Evolutionary conservation across 225 moss, liverwort and hornwort species (phyloP), one percentile per base, ranked within the genome.

Genomic region (Marchantia paleacea): DNA sequence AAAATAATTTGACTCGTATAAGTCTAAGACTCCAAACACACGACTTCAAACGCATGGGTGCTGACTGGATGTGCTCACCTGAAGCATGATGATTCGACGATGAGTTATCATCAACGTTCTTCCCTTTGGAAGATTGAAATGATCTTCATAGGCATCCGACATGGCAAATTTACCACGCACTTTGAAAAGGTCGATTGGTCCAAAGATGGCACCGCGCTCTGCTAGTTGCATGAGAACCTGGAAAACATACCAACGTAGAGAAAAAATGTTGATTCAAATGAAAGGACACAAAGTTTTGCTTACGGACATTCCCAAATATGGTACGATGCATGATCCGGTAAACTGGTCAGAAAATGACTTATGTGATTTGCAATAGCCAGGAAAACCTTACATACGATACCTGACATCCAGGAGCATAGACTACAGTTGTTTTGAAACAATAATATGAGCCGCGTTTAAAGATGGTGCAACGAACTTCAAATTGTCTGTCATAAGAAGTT

Each of bases 201-300:
- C 97, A 90, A 97, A 97, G 78, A 93, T 90, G 55, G 91, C 93
- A 71, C 95, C 97, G 75, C 95, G 83, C 81, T 97, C 97, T 81
- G 97, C 97, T 82, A 97, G 85, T 82, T 97, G 97, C 97, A 97
- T 95, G 77, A 97, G 92, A 12, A 97, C 95, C 97, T 97, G 89
- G 29, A 67, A 51, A 67, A 39, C 39, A 39, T 39, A 39, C 2
- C 39, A 39, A 39, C 39, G 39, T 39, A 5, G 5, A 39, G 39
- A 39, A 57, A 51, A 20, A 69, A 12, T 1, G 69, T 12, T 30
- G 13, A 0, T 70, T 47, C 12, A 7, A 78, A 31, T 25, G 5
- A 39, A 15, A 49, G 12, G 52, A 65, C 49, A 24, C 0, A 19
- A n/a, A n/a, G n/a, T n/a, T n/a, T n/a, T 9, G 64, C n/a, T 64